Conservation (phyloP, 805 yeast species). For the Ogataea trehaloabstinens region DNA sequence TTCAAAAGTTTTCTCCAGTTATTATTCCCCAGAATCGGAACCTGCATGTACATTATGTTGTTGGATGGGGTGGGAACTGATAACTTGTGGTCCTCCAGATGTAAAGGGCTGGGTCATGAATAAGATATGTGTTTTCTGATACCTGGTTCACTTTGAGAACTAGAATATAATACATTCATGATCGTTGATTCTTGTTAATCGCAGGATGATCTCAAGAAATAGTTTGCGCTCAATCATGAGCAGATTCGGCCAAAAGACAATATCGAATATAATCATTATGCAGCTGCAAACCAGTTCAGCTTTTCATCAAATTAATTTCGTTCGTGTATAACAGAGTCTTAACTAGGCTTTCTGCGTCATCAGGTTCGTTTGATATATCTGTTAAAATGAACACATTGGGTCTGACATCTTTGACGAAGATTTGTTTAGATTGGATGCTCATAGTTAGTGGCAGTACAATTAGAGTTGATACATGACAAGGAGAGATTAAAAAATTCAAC, state of each 20-base stretch:
- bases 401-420: constrained; percentile 17
- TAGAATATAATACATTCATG: too few species aligned
- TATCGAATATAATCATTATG: neutral
- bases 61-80: neutral
- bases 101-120: too few species aligned
- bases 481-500: too few species aligned
- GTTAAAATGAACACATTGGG: constrained; percentile 31
- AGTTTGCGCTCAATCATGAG: neutral
- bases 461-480: neutral
- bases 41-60: neutral
- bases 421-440: neutral
- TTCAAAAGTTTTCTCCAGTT: neutral
- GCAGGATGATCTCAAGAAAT: neutral
- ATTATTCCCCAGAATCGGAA: neutral
- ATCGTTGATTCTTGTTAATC: neutral
- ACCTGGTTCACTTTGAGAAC: too few species aligned
- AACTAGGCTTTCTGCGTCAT: constrained; percentile 32
- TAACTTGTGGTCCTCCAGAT: too few species aligned
- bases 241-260: neutral
- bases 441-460: neutral
- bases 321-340: constrained; percentile 31
- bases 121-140: too few species aligned
- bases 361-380: constrained; percentile 33
- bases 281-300: neutral
- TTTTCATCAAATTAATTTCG: constrained; percentile 22